Percentiles rank a stretch among this genome's conserved stretches.
Conservation (phyloP, 352 stramenopile genomes). For the Phytophthora capsici region DNA sequence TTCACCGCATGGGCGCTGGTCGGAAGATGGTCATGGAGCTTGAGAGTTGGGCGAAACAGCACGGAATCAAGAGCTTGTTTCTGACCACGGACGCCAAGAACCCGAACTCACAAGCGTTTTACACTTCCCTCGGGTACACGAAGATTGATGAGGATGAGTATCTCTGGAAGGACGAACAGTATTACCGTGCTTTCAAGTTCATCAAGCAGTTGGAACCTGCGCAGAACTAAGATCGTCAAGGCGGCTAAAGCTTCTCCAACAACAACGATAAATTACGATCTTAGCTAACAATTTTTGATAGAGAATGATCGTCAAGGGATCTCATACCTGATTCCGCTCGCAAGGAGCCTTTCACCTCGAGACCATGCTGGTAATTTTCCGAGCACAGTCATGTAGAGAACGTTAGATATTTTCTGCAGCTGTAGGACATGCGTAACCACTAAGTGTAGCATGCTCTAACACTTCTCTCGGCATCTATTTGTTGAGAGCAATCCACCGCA, state of each 20-base stretch:
- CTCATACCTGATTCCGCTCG: constrained; percentile 20
- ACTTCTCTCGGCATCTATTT: background rate
- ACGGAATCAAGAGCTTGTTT: constrained; percentile 22
- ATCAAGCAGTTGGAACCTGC: constrained; percentile 14
- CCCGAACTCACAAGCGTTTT: constrained; percentile 17
- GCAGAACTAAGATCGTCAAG: background rate
- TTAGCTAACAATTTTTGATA: too few species aligned
- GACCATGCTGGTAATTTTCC: background rate
- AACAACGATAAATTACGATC: too few species aligned
- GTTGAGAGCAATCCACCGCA: constrained; percentile 9
- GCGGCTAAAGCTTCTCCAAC: too few species aligned
- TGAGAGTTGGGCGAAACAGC: constrained; percentile 18
- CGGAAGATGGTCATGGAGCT: constrained; percentile 27
- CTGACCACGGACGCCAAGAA: constrained; percentile 32
- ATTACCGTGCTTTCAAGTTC: constrained; percentile 28
- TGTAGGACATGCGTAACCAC: constrained; percentile 11
- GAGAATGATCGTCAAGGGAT: too few species aligned
- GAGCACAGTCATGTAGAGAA: constrained; percentile 9
- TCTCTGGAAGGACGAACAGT: constrained; percentile 12
- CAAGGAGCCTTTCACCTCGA: constrained; percentile 4
- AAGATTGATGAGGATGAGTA: constrained; percentile 13
- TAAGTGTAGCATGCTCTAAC: constrained; percentile 2
- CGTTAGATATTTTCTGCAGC: constrained; percentile 5
- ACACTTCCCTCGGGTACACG: constrained; percentile 29
- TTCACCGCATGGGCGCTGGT: constrained; percentile 32